These are phyloP conservation scores for Sclerotinia minor DNA, from an alignment of 2,329 filamentous ascomycete genomes.

Conservation along the genomic window DNA sequence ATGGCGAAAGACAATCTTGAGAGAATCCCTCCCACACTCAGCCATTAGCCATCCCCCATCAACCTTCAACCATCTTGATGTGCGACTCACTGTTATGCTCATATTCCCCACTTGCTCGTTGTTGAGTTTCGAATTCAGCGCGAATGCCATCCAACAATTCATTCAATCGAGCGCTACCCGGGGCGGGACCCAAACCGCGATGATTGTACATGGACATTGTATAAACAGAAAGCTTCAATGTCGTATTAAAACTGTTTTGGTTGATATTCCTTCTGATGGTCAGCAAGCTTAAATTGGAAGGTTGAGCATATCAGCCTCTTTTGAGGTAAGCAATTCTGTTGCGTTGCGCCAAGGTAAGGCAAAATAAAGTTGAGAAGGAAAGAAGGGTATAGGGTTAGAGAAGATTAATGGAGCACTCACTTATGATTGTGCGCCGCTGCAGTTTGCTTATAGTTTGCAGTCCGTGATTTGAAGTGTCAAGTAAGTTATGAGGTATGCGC, in stretches of 20 bases:
- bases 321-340: neutral
- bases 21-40: neutral
- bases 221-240: neutral
- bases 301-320: neutral
- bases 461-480: constrained; percentile 3
- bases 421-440: constrained; percentile 16
- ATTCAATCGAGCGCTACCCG: constrained; percentile 68
- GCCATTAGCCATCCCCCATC: neutral
- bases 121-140: constrained; percentile 84
- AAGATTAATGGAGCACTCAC: neutral
- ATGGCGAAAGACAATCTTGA: neutral
- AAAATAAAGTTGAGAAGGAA: neutral
- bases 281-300: constrained; percentile 4
- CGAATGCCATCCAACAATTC: constrained; percentile 91
- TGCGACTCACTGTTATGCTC: constrained; percentile 84
- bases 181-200: constrained; percentile 75
- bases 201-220: constrained; percentile 84
- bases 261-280: neutral
- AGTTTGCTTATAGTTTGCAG: neutral
- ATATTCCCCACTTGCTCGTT: constrained; percentile 78
- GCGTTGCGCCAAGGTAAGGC: constrained; percentile 8
- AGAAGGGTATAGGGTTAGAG: neutral
- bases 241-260: neutral
- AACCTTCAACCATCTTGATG: neutral
- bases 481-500: neutral